phyloP scores from a whole-genome alignment of 768 basidiomycete genomes.

The Ephemerocybe angulata region DNA sequence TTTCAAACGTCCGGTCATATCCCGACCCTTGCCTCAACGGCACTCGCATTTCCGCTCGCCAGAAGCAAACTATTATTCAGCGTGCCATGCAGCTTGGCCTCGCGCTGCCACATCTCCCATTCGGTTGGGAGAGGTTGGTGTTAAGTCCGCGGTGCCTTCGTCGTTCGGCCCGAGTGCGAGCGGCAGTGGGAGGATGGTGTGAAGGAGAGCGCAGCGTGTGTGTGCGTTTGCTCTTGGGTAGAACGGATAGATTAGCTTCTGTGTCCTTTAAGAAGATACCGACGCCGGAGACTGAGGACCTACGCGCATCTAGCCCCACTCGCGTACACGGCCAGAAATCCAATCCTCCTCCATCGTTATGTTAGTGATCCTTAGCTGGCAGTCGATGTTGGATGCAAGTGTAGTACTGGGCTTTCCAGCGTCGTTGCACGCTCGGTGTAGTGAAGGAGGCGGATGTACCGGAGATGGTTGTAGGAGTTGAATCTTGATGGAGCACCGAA shows the following conservation, averaged over 20 bases:
- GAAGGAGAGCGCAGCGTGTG: slow-evolving; percentile 48
- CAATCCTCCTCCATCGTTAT: too few species aligned
- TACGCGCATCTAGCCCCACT: too few species aligned
- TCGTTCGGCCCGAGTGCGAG: slow-evolving; percentile 2
- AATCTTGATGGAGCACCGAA: too few species aligned
- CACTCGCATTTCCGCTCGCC: slow-evolving; percentile 9
- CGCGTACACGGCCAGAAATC: too few species aligned
- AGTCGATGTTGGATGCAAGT: too few species aligned
- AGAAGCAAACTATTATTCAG: slow-evolving; percentile 22
- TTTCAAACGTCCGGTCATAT: slow-evolving; percentile 15
- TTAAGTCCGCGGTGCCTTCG: slow-evolving; percentile 48
- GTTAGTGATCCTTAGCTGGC: too few species aligned
- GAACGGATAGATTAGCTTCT: slow-evolving; percentile 6
- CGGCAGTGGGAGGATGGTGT: slow-evolving; percentile 10
- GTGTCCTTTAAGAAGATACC: slow-evolving; percentile 10
- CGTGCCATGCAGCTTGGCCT: slow-evolving; percentile 13
- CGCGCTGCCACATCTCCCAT: slow-evolving; percentile 16
- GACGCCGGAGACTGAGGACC: slow-evolving; percentile 19
- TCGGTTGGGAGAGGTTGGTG: slow-evolving; percentile 17
- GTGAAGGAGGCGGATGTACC: too few species aligned
- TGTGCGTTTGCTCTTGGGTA: slow-evolving; percentile 32
- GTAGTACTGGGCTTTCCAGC: too few species aligned
- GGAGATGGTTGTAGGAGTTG: too few species aligned
- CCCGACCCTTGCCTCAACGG: slow-evolving; percentile 13
- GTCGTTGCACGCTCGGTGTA: too few species aligned